Percentiles rank a stretch among this genome's conserved stretches.
Evolutionary conservation across 2,329 filamentous ascomycete species (phyloP).

Genomic region (Trichoderma polysporum): DNA sequence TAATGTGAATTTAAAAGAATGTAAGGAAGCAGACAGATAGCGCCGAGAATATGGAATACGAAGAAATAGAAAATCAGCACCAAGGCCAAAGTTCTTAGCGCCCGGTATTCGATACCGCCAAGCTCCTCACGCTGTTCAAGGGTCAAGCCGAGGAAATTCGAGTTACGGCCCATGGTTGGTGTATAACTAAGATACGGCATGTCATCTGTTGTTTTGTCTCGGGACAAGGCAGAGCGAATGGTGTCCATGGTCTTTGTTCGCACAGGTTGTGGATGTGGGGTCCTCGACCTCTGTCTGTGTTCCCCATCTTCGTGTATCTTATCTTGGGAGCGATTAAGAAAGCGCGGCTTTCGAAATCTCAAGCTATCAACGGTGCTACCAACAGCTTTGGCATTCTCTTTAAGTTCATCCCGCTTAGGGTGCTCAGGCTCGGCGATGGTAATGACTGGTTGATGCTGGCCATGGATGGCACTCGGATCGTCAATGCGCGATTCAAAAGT

Average conservation of each 20-base stretch:
- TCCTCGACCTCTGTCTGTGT: slow-evolving; percentile 21
- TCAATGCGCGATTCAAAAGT: slow-evolving; percentile 31
- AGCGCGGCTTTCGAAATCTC: slow-evolving; percentile 45
- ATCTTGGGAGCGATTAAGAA: slow-evolving; percentile 39
- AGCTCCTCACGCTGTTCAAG: slow-evolving; percentile 93
- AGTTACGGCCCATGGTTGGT: slow-evolving; percentile 90
- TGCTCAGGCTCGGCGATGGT: slow-evolving; percentile 64
- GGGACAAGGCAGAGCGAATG: slow-evolving; percentile 56
- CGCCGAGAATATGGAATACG: slow-evolving; percentile 75
- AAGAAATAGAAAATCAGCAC: slow-evolving; percentile 80
- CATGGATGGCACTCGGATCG: slow-evolving; percentile 30
- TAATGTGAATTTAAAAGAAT: slow-evolving; percentile 66
- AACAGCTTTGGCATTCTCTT: slow-evolving; percentile 45
- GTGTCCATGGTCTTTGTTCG: slow-evolving; percentile 55
- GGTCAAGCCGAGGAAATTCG: slow-evolving; percentile 82
- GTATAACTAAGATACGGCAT: slow-evolving; percentile 94
- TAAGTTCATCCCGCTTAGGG: slow-evolving; percentile 37
- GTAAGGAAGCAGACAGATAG: slow-evolving; percentile 76
- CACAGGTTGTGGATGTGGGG: slow-evolving; percentile 26
- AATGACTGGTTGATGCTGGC: slow-evolving; percentile 56
- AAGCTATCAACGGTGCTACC: slow-evolving; percentile 42
- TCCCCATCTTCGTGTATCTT: slow-evolving; percentile 39
- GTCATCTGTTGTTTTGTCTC: slow-evolving; percentile 51
- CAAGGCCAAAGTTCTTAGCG: slow-evolving; percentile 78
- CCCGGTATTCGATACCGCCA: slow-evolving; percentile 93